These are phyloP conservation scores for Plasmodium gonderi DNA, from an alignment of 169 alveolate genomes.

Conservation along the genomic window DNA sequence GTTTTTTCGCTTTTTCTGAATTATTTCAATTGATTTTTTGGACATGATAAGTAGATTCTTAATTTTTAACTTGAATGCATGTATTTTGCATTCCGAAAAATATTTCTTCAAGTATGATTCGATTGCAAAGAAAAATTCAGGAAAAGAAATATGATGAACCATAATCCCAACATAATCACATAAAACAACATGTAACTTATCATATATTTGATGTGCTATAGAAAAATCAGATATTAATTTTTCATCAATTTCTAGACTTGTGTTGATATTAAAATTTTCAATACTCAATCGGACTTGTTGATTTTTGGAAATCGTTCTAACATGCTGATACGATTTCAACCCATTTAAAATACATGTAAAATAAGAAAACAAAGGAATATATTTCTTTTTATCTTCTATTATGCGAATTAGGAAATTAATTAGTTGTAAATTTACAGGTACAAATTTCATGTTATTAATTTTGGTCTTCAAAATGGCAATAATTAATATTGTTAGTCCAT, in stretches of 20 bases:
- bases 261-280: conserved; percentile 55
- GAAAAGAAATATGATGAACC: conserved; percentile 65
- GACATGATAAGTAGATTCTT: conserved; percentile 25
- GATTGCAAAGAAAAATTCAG: conserved; percentile 58
- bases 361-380: conserved; percentile 62
- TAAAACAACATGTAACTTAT: conserved; percentile 45
- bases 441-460: conserved; percentile 50
- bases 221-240: conserved; percentile 34
- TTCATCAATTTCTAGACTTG: conserved; percentile 41
- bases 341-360: conserved; percentile 47
- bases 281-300: conserved; percentile 16
- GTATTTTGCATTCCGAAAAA: conserved; percentile 22
- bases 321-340: conserved; percentile 21
- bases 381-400: conserved; percentile 64
- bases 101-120: conserved; percentile 46
- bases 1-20: conserved; percentile 48
- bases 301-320: conserved; percentile 21
- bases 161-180: conserved; percentile 65
- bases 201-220: conserved; percentile 53
- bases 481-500: conserved; percentile 44
- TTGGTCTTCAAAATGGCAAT: conserved; percentile 56
- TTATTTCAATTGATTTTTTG: conserved; percentile 53
- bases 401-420: conserved; percentile 39
- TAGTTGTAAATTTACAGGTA: conserved; percentile 54
- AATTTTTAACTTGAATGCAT: conserved; percentile 14